Conservation (phyloP, 2,329 filamentous ascomycete genomes). For the Alternaria sp. region DNA sequence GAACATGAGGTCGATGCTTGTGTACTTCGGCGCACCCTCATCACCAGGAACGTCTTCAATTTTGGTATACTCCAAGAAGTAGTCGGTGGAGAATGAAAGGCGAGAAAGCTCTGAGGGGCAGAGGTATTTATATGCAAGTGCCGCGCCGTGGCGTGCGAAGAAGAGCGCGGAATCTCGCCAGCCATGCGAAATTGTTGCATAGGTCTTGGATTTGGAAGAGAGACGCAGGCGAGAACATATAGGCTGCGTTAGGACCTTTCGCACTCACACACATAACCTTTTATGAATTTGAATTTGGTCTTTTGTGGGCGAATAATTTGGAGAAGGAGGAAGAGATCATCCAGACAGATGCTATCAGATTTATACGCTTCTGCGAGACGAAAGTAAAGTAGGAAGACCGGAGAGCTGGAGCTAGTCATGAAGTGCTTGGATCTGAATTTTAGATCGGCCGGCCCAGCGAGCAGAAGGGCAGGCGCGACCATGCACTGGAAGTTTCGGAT, state of each 20-base stretch:
- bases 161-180: neutral
- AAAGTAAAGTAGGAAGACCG: neutral
- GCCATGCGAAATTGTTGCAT: too few relatives aligned
- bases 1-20: rapidly evolving
- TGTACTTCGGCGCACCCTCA: neutral
- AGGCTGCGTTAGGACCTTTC: neutral
- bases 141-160: neutral
- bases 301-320: neutral
- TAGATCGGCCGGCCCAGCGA: too few relatives aligned
- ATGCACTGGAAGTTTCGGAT: too few relatives aligned
- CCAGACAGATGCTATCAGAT: neutral
- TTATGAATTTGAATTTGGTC: neutral
- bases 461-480: neutral
- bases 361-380: rapidly evolving
- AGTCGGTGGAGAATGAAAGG: neutral
- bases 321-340: neutral
- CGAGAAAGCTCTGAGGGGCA: rapidly evolving
- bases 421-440: too few relatives aligned
- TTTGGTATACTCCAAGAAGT: neutral
- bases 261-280: neutral
- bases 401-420: neutral
- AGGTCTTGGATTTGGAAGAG: too few relatives aligned
- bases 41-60: rapidly evolving
- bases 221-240: too few relatives aligned
- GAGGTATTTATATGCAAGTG: neutral